Base-by-base conservation (phyloP, 352 stramenopile species). In the Globisporangium acanthophoron region DNA sequence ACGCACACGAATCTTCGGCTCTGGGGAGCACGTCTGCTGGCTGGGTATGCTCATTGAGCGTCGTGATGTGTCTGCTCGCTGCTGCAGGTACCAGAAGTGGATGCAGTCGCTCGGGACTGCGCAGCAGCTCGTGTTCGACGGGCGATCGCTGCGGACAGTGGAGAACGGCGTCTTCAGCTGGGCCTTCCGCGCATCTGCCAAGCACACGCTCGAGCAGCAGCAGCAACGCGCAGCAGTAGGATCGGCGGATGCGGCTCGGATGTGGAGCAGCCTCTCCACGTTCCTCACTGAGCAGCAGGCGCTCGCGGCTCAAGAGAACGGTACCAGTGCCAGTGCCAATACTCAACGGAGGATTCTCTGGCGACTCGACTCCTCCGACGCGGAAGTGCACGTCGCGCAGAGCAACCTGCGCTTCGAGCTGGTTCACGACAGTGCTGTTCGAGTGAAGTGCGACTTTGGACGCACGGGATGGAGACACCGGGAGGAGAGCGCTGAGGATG, bases 71-170 rank as follows among this genome's bases (percentile, higher is more conserved):
- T 15, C 18, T 48, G 43, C 20, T 48, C 37, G 1, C 37, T 20
- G 6, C 18, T 24, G 6, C 35, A 76, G 69, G 47, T 78, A 78
- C 44, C 64, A 65, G n/a, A 40, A 62, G 49, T 79, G 68, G 71
- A 69, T 77, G 35, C 37, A n/a, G 9, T 31, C 37, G 27, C 45
- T 49, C 3, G 37, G 11, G 13, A 15, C 21, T 24, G 54, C 63
- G 9, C 56, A 88, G n/a, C 78, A 90, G 11, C 59, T 90, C 5
- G 31, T 81, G 1, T 87, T 88, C 52, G 71, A 86, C 20, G 69
- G 65, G 0, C n/a, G 39, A 9, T 53, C 59, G 3, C 64, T 90
- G 0, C 62, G 72, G 37, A 51, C 54, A 7, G 65, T 69, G 1
- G 62, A 58, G 6, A 58, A 66, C 6, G 73, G 78, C 15, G 67